These are phyloP conservation scores for Coleophoma eucalyptorum DNA, from an alignment of 2,329 filamentous ascomycete genomes.

Conservation along the genomic window DNA sequence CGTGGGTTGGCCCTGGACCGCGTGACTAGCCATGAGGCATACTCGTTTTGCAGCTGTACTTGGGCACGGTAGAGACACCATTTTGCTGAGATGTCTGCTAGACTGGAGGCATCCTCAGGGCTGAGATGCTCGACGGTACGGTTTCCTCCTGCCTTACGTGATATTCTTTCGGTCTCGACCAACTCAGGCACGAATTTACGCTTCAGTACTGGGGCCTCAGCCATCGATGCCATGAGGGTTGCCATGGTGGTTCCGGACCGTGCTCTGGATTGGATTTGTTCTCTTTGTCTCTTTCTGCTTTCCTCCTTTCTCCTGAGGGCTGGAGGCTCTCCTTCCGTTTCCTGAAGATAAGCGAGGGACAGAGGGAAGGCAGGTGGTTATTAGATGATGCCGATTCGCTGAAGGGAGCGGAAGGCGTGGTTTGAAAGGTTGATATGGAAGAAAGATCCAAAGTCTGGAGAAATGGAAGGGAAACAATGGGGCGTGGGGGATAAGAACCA, in stretches of 20 bases:
- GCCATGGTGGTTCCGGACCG: neutral
- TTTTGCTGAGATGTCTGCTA: neutral
- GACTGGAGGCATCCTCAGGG: neutral
- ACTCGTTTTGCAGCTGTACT: neutral
- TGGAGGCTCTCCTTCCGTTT: neutral
- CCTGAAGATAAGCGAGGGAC: too few species aligned
- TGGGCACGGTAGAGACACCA: neutral
- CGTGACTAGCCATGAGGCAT: slow-evolving; percentile 6
- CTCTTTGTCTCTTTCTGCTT: neutral
- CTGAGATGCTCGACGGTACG: neutral
- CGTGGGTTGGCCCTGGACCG: neutral
- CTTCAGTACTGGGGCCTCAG: neutral
- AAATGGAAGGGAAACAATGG: too few species aligned
- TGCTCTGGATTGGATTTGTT: too few species aligned
- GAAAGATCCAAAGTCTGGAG: too few species aligned
- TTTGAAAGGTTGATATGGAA: too few species aligned
- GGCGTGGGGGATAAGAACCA: too few species aligned
- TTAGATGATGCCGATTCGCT: too few species aligned
- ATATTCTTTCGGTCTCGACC: neutral
- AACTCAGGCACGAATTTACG: neutral
- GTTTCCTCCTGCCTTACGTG: neutral
- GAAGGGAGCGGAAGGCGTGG: too few species aligned
- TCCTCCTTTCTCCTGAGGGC: neutral
- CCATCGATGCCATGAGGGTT: neutral
- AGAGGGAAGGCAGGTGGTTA: too few species aligned